Percentiles rank a stretch among this genome's conserved stretches.
phyloP scores from a whole-genome alignment of 2,329 filamentous ascomycete genomes.

The Lasiodiplodia citricola region DNA sequence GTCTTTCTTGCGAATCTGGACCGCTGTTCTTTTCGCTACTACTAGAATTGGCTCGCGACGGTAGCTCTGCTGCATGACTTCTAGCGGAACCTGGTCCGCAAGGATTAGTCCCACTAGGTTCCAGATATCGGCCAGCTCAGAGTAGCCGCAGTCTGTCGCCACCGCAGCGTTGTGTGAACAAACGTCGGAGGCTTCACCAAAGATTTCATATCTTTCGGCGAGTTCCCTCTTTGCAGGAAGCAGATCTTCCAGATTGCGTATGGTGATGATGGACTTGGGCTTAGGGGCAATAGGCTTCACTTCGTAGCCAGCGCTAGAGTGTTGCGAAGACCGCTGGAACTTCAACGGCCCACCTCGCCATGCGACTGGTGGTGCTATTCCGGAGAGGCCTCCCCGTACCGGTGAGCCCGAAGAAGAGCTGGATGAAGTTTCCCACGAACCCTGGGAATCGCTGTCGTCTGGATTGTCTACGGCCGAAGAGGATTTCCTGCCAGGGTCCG shows the following conservation, averaged over 20 bases:
- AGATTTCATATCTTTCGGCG: conserved; percentile 80
- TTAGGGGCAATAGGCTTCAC: conserved; percentile 41
- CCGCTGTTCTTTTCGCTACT: conserved; percentile 68
- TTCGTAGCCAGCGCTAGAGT: conserved; percentile 34
- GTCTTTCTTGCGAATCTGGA: conserved; percentile 56
- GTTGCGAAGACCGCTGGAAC: conserved; percentile 59
- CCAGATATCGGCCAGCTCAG: conserved; percentile 83
- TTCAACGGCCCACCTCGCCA: conserved; percentile 59
- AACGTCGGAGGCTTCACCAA: conserved; percentile 79
- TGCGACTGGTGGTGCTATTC: conserved; percentile 55
- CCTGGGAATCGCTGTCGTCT: conserved; percentile 33
- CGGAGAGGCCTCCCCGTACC: conserved; percentile 12
- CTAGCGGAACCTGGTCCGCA: conserved; percentile 74
- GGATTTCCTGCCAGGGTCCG: conserved; percentile 49
- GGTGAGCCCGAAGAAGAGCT: conserved; percentile 44
- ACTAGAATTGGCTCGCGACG: conserved; percentile 68
- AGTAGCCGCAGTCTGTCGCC: conserved; percentile 71
- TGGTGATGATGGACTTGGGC: conserved; percentile 72
- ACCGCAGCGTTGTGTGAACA: conserved; percentile 84
- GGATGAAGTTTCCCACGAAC: conserved; percentile 34
- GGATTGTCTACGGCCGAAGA: conserved; percentile 37
- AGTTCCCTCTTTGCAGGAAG: conserved; percentile 81
- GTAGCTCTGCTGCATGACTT: conserved; percentile 63
- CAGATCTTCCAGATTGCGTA: conserved; percentile 71
- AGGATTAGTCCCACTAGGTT: conserved; percentile 78